Base-by-base conservation (phyloP, 2,329 filamentous ascomycete species). In the Penicillium sp. region DNA sequence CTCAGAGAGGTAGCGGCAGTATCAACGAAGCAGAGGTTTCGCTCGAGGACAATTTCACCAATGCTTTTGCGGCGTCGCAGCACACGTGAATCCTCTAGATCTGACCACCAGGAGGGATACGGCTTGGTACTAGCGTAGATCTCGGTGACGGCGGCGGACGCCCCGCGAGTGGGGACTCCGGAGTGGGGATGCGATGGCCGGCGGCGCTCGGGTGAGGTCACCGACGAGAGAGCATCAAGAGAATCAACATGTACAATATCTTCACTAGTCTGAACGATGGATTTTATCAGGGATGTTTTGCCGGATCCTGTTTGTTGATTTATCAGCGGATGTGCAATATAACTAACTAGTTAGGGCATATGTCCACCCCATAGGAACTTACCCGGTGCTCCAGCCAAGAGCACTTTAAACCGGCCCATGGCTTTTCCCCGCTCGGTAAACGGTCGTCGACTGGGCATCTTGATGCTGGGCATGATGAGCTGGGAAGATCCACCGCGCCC, bases 391-490 rank as follows among this genome's bases (percentile, higher is more conserved):
- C 93, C 93, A 44, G 89, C 87, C 47, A 97, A 77, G 56, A 97
- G 76, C n/a, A 97, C 76, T 73, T 95, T 97, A 47, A 97, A 76
- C 60, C 89, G 85, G 1, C 92, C 92, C 67, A 97, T 81, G 29
- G 79, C 80, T 72, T 87, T 92, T 13, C 93, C 93, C 41, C 81
- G 81, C n/a, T 87, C 83, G 0, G 93, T 96, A 68, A 97, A 97
- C 0, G 91, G 91, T 44, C 90, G 81, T 43, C 93, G 83, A 53
- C 83, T 87, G 3, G 93, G 92, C 81, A 98, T 93, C 54, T 82
- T 84, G 62, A 98, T 86, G 64, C 90, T 95, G 4, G 93, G 93
- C 93, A 98, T 98, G 52, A 98, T 88, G n/a, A 98, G 79, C 69
- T 97, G 91, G n/a, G 75, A 73, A 10, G 72, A 61, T 63, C 73